Percentiles rank a stretch among this genome's conserved stretches.
phyloP scores from a whole-genome alignment of 192 early-diverging fungal genomes.

The Funneliformis geosporum region DNA sequence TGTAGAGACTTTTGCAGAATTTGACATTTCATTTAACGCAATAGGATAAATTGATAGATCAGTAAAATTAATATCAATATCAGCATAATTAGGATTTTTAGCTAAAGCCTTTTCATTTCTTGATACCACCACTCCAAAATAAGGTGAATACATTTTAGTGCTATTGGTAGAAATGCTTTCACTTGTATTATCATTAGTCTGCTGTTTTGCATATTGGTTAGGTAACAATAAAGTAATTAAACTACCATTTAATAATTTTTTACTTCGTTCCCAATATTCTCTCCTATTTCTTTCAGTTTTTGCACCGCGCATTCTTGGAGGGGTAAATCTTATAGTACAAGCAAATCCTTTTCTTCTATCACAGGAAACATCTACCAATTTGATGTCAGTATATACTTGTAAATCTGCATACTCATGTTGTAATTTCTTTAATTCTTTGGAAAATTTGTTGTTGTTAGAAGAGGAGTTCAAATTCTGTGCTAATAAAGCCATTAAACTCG shows the following conservation, averaged over 20 bases:
- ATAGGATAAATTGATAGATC: conserved; percentile 35
- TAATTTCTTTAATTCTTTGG: neutral
- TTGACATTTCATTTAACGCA: conserved; percentile 24
- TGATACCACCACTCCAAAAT: conserved; percentile 40
- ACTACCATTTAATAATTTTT: conserved; percentile 46
- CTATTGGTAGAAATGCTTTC: too few species aligned
- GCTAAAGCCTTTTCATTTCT: conserved; percentile 38
- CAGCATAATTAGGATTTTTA: neutral
- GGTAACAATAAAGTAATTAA: conserved; percentile 46
- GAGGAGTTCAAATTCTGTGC: too few species aligned
- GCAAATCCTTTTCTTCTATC: conserved; percentile 30
- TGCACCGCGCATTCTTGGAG: neutral
- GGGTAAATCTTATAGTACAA: conserved; percentile 34
- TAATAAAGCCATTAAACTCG: too few species aligned
- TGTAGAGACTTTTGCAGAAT: neutral
- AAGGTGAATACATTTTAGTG: neutral
- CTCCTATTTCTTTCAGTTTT: conserved; percentile 18
- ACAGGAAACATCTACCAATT: conserved; percentile 37
- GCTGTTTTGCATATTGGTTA: neutral
- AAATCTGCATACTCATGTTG: conserved; percentile 36
- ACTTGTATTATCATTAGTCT: too few species aligned
- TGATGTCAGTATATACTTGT: conserved; percentile 44
- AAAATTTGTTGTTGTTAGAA: neutral
- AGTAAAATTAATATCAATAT: conserved; percentile 37
- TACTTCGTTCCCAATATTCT: conserved; percentile 51